These are phyloP conservation scores for Danielia reshetovae DNA, from an alignment of 805 yeast species.

Conservation along the genomic window DNA sequence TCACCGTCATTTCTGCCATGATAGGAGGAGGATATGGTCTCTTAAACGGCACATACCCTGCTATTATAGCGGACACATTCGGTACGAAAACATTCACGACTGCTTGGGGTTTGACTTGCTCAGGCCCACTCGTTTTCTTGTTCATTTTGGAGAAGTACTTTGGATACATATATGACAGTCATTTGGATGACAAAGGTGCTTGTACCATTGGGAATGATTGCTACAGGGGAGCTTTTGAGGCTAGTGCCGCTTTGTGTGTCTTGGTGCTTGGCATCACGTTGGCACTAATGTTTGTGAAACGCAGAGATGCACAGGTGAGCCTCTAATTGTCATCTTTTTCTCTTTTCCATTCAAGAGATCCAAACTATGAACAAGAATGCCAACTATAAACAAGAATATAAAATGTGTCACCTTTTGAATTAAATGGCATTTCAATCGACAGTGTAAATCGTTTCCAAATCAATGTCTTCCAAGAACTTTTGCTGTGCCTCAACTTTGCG, in stretches of 20 bases:
- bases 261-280: slow-evolving; percentile 21
- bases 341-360: background rate
- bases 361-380: slow-evolving; percentile 3
- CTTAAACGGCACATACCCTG: slow-evolving; percentile 70
- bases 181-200: slow-evolving; percentile 36
- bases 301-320: slow-evolving; percentile 11
- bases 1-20: slow-evolving; percentile 44
- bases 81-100: slow-evolving; percentile 68
- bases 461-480: slow-evolving; percentile 37
- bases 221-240: slow-evolving; percentile 33
- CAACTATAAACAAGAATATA: slow-evolving; percentile 3
- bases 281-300: slow-evolving; percentile 24
- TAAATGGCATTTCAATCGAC: slow-evolving; percentile 36
- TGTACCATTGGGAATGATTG: slow-evolving; percentile 37
- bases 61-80: slow-evolving; percentile 67
- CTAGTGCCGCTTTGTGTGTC: slow-evolving; percentile 28
- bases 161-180: slow-evolving; percentile 51
- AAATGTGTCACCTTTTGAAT: too few species aligned
- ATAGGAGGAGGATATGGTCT: slow-evolving; percentile 69
- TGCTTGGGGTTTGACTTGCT: slow-evolving; percentile 70
- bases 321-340: too few species aligned
- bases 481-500: slow-evolving; percentile 43
- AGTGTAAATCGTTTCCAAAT: slow-evolving; percentile 39
- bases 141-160: slow-evolving; percentile 52
- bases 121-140: slow-evolving; percentile 61